phyloP scores from a whole-genome alignment of 208 protist species.

The Acanthamoeba royreba region DNA sequence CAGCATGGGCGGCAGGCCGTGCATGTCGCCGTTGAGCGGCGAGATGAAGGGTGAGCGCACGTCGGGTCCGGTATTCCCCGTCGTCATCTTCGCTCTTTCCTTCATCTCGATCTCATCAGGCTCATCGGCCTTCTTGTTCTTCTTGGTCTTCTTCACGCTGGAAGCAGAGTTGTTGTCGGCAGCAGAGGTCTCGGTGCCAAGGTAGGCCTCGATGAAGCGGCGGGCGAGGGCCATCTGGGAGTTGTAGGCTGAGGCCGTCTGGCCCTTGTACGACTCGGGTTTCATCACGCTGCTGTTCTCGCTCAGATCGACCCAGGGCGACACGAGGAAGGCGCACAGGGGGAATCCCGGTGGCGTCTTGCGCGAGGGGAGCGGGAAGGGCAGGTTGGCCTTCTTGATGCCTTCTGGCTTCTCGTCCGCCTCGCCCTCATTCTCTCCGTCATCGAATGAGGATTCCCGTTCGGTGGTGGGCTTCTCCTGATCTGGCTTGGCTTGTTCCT shows the following conservation, averaged over 20 bases:
- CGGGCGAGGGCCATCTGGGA: neutral
- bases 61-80: neutral
- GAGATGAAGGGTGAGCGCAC: constrained; percentile 33
- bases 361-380: neutral
- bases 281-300: constrained; percentile 20
- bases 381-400: neutral
- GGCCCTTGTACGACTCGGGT: neutral
- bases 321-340: constrained; percentile 12
- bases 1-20: neutral
- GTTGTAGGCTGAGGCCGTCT: neutral
- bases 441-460: no score
- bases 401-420: neutral
- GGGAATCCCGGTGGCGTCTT: constrained; percentile 7
- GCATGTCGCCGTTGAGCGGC: neutral
- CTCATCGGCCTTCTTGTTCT: neutral
- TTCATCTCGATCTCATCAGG: neutral
- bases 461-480: no score
- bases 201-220: constrained; percentile 24
- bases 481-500: no score
- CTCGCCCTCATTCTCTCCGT: neutral
- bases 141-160: neutral
- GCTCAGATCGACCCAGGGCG: constrained; percentile 39
- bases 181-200: neutral
- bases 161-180: neutral
- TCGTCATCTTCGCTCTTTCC: neutral